phyloP scores from a whole-genome alignment of 306 rosid genomes.

The Malus sylvestris region DNA sequence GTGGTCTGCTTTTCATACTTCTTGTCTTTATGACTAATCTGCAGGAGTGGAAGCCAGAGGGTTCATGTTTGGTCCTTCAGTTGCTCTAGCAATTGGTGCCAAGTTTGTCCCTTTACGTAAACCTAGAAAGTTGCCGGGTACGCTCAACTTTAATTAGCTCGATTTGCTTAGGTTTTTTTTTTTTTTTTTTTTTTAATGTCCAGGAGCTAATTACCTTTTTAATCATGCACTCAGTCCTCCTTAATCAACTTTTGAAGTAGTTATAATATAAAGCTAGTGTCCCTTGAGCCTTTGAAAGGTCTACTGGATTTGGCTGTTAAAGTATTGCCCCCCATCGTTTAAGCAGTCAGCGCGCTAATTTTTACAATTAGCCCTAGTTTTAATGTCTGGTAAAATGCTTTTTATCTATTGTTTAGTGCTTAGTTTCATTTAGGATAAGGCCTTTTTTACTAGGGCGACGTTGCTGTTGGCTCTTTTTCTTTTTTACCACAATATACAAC shows the following conservation, averaged over 20 bases:
- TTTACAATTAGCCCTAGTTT: background rate
- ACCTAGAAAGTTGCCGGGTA: conserved; percentile 96
- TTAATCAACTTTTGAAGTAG: background rate
- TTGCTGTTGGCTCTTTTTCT: background rate
- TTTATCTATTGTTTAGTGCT: background rate
- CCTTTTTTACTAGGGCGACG: background rate
- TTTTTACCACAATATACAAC: background rate
- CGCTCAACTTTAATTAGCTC: background rate
- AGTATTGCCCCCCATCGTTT: background rate
- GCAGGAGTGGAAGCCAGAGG: conserved; percentile 97
- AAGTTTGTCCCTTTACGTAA: conserved; percentile 95
- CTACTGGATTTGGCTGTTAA: background rate
- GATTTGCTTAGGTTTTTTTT: background rate
- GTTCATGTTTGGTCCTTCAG: conserved; percentile 88
- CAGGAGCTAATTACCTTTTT: background rate
- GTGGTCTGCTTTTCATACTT: conserved; percentile 15
- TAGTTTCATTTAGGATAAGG: background rate
- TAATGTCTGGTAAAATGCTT: background rate
- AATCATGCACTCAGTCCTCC: background rate
- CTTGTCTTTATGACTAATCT: conserved; percentile 5
- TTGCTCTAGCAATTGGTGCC: conserved; percentile 91
- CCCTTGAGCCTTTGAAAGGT: background rate
- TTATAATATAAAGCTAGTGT: background rate
- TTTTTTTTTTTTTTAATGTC: background rate
- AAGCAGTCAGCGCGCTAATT: background rate